Evolutionary conservation across 441 rosid genomes (phyloP), one percentile per base, ranked within the genome.

Genomic region (Erysimum pusillum): DNA sequence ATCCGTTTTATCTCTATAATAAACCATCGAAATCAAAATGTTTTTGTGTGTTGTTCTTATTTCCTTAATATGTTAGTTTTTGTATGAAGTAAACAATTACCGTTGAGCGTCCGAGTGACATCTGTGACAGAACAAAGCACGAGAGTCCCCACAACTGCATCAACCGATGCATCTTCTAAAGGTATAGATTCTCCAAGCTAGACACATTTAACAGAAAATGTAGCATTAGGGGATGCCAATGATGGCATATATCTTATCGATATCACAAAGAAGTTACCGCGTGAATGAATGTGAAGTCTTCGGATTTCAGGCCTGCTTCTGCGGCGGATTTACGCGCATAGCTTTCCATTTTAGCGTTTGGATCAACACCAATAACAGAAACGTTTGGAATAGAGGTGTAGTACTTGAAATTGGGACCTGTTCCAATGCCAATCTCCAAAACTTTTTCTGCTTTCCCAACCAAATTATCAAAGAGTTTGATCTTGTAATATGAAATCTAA

Each of bases 171-270:
- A 80, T 96, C 92, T 15, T 67, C 63, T 12, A 93, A 69, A 14
- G 98, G 99, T 82, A 96, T 80, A 52, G 91, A 85, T 79, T 95
- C 98, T 57, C 90, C 94, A 65, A 93, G 91, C 99, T 93, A 88
- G 10, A 2, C 1, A 75, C 3, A 11, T 1, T 20, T 15, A 76
- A 58, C 76, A 69, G 0, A 48, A 48, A 38, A 51, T 35, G n/a
- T 65, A n/a, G 44, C 77, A 59, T 73, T 53, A 49, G 3, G 28
- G 6, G 13, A 58, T 28, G 36, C 22, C 9, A 36, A 14, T 52
- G 11, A 63, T 64, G 12, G 0, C 20, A 52, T 56, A n/a, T 20
- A 28, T 9, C 0, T 14, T 1, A 31, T 44, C 9, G 0, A 58
- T 22, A 45, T 14, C 63, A 63, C 62, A 32, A n/a, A n/a, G n/a